Conservation (phyloP, 805 yeast species). For the Kluyveromyces wickerhamii region DNA sequence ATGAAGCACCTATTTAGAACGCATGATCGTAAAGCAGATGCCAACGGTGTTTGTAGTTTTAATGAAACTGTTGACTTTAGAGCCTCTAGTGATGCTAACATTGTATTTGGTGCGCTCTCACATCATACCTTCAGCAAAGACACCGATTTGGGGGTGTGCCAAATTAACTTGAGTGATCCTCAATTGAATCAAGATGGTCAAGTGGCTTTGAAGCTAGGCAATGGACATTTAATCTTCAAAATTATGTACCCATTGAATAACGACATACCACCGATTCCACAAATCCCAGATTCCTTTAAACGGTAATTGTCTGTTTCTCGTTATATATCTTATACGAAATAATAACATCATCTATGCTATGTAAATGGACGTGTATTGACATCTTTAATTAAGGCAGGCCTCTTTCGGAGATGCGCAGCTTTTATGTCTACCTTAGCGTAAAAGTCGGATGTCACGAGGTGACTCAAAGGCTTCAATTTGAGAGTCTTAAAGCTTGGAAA, state of each 20-base stretch:
- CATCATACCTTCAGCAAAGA: constrained; percentile 71
- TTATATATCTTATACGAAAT: no score
- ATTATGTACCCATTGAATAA: constrained; percentile 17
- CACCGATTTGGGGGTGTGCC: constrained; percentile 52
- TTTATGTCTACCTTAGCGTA: no score
- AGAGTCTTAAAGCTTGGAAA: no score
- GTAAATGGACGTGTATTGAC: no score
- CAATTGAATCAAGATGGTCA: constrained; percentile 26
- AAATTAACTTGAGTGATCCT: constrained; percentile 42
- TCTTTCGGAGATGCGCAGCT: no score
- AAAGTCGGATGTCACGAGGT: no score
- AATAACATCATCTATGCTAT: no score
- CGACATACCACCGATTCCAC: constrained; percentile 9
- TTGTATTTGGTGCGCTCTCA: constrained; percentile 54
- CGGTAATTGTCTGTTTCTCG: not conserved
- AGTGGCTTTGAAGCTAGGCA: constrained; percentile 23
- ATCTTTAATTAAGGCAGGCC: no score
- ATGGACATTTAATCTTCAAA: constrained; percentile 25
- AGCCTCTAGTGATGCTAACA: constrained; percentile 51
- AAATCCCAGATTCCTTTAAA: constrained; percentile 8
- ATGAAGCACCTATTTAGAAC: constrained; percentile 59
- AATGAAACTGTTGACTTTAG: constrained; percentile 62
- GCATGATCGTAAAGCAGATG: constrained; percentile 42
- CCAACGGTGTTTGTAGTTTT: constrained; percentile 42
- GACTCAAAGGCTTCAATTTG: no score